Evolutionary conservation across 169 alveolate species (phyloP), one percentile per base, ranked within the genome.

Genomic region (Cryptosporidium ryanae): DNA sequence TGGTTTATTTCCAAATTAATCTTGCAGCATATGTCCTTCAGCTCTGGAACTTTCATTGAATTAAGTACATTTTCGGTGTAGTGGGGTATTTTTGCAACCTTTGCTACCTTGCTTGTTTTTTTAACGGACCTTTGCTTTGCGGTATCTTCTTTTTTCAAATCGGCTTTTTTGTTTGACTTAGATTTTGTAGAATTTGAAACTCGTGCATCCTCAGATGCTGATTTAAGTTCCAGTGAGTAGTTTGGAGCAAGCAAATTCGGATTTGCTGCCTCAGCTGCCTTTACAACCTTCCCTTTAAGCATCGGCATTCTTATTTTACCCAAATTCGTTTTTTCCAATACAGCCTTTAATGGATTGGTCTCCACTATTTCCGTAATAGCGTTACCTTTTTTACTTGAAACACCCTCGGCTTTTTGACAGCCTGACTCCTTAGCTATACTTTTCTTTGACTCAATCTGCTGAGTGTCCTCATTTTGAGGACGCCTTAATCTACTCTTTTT

Each of bases 231-330:
- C 1, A 63, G 54, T 34, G 23, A 21, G 46, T 48, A 27, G 38
- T 46, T 65, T 38, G 46, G 8, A 38, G 8, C 46, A 6, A 38
- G 8, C 46, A 38, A 38, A 5, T 55, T 65, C 7, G 87, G 87
- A 76, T 13, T 76, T 76, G 71, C 70, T 27, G 87, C 87, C 18
- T 76, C 65, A 10, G 87, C 87, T 15, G 87, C 87, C 34, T 61
- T 76, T 25, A 76, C 71, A 57, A 76, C 71, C 21, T 71, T 67
- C 4, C 61, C 50, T 17, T 63, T 55, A 7, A 76, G 48, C 29
- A 38, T 27, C 12, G 87, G 87, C 10, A 59, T 38, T 48, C 64
- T 76, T 61, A 76, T n/a, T 43, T 63, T 76, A 23, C 87, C 87
- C 76, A 76, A 38, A 61, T 76, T 76, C 1, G 87, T 76, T 50